Evolutionary conservation across 2,329 filamentous ascomycete species (phyloP), one percentile per base, ranked within the genome.

Genomic region (Dothideomycetes sp.): DNA sequence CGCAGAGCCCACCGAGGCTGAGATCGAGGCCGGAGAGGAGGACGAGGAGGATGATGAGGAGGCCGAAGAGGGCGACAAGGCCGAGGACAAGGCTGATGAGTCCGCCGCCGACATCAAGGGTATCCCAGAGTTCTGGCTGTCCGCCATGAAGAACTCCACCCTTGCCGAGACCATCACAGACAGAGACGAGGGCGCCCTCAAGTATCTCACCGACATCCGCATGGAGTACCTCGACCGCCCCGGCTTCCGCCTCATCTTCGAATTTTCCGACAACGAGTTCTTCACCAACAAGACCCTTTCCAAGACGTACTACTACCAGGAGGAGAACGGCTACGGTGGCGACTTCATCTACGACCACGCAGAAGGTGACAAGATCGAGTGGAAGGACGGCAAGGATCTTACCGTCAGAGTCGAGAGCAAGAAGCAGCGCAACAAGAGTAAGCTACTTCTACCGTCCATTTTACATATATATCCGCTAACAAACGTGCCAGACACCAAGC

Each of bases 291-390:
- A 94, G 74, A 84, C 76, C 52, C 79, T 98, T 63, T 87, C 85
- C 58, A 98, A 98, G 77, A 95, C 89, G 44, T 98, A 98, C 69
- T 96, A 79, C 72, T 98, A 98, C 70, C 89, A 95, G 68, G 93
- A 91, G 59, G 91, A 98, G 75, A 95, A 83, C 55, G 91, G 91
- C 44, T 98, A 98, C 57, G 91, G 89, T 52, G 93, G 91, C 52
- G 93, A 98, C 64, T 98, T 96, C 69, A 96, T 98, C 65, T 98
- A 98, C 62, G 91, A 98, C 62, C 91, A 98, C 60, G 91, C 93
- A 42, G 89, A 98, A 64, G 91, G 93, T 49, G 85, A 94, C 62
- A 91, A 94, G 74, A 94, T 98, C 56, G 82, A 95, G 53, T 98
- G 91, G 91, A 91, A 94, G 69, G 69, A 79, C 8, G 82, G 82